A percentile compares a stretch with the other conserved stretches of the same genome.
Evolutionary conservation across 2,329 filamentous ascomycete genomes (phyloP).

Genomic region (Colletotrichum viniferum): DNA sequence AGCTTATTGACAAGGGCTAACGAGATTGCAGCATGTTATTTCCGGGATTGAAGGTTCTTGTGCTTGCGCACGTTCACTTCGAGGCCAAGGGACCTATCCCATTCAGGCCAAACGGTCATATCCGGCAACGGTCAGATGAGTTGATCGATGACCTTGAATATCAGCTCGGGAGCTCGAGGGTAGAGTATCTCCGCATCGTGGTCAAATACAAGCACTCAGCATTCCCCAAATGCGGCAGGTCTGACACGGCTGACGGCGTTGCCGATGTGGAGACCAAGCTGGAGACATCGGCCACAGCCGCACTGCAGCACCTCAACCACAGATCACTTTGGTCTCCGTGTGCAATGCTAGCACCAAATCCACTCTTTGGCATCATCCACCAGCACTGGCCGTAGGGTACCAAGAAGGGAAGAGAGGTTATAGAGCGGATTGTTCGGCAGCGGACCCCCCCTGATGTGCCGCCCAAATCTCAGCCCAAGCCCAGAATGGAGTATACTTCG

Average conservation of each 20-base stretch:
- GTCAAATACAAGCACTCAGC: slow-evolving; percentile 62
- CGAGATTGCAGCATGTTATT: slow-evolving; percentile 39
- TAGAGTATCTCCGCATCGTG: slow-evolving; percentile 55
- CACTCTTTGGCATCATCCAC: slow-evolving; percentile 49
- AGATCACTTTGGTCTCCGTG: slow-evolving; percentile 57
- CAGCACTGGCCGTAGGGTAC: slow-evolving; percentile 57
- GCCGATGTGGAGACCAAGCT: slow-evolving; percentile 50
- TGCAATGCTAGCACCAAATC: slow-evolving; percentile 36
- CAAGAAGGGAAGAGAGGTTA: slow-evolving; percentile 45
- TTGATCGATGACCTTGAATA: slow-evolving; percentile 64
- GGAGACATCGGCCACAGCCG: slow-evolving; percentile 56
- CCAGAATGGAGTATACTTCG: not conserved
- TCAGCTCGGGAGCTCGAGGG: slow-evolving; percentile 54
- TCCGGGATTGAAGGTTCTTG: slow-evolving; percentile 48
- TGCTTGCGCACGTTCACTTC: slow-evolving; percentile 53
- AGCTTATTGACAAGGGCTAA: not conserved
- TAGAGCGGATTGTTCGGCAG: slow-evolving; percentile 34
- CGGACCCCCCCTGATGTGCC: not conserved
- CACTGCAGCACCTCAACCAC: slow-evolving; percentile 52
- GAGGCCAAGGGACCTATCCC: not conserved
- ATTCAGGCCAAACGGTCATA: slow-evolving; percentile 24
- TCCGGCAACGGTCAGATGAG: slow-evolving; percentile 52
- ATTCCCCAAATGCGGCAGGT: slow-evolving; percentile 44
- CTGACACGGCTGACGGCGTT: slow-evolving; percentile 33
- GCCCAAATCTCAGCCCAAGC: not conserved